Base-by-base conservation (phyloP, 1,284 basidiomycete genomes). In the Trametes pubescens region DNA sequence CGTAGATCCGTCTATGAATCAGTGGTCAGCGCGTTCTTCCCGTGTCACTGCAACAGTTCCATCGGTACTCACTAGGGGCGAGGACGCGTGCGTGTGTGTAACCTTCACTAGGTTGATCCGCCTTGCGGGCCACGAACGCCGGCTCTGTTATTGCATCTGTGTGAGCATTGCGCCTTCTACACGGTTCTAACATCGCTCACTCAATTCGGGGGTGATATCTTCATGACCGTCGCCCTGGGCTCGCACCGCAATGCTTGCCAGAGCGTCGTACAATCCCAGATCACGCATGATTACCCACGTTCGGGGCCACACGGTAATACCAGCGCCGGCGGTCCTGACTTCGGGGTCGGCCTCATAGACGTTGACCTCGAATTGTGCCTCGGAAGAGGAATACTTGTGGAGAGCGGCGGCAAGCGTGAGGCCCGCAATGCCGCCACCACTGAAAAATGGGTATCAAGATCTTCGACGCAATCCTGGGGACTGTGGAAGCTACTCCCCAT, bases 371-470 rank as follows among this genome's bases (percentile, higher is more conserved):
- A 79, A 61, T 0, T 64, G 64, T 13, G 72, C 62, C 7, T 70
- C 65, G 3, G 67, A 52, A 8, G 67, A 63, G 34, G 66, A 60
- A 51, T 73, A 73, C 56, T 71, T 73, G 43, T 64, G 68, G 5
- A 79, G 68, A n/a, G 74, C 72, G 8, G 73, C 74, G 0, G 77
- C 78, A 6, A 79, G 71, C 0, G 77, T 69, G 5, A 79, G 74
- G 4, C 78, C 78, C 5, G 74, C 76, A n/a, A 78, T 75, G 9
- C 78, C 78, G 2, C 74, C 77, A 5, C 79, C 79, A 46, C 79
- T 79, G 40, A 32, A 35, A 21, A 18, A 16, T 10, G 5, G 46
- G 6, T n/a, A n/a, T 43, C 40, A 43, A 16, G 6, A 16, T 43
- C 18, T 4, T 7, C 14, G 2, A 16, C 16, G 18, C 14, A 8